These are phyloP conservation scores for Aspergillus sp. DNA, from an alignment of 2,329 filamentous ascomycete species.

Conservation along the genomic window DNA sequence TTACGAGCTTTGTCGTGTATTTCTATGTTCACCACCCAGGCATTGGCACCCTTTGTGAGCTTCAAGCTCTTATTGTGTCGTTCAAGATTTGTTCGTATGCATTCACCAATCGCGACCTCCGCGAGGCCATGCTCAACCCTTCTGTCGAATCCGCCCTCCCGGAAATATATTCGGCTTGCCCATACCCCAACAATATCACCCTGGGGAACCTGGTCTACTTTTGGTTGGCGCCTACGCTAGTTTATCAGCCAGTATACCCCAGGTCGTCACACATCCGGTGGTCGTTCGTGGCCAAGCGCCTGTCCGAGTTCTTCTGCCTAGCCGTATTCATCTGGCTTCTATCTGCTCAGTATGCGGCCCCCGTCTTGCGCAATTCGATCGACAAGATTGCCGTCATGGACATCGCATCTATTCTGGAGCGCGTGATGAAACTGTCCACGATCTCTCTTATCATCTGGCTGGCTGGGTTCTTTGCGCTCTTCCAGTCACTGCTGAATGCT, in stretches of 20 bases:
- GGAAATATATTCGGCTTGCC: constrained; percentile 76
- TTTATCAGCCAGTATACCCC: constrained; percentile 96
- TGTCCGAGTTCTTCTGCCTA: constrained; percentile 74
- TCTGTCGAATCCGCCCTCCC: constrained; percentile 69
- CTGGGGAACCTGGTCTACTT: constrained; percentile 88
- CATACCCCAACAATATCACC: constrained; percentile 90
- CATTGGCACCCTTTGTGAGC: constrained; percentile 85
- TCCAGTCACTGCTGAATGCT: constrained; percentile 89
- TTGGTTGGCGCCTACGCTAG: constrained; percentile 94
- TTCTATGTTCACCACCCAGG: constrained; percentile 88
- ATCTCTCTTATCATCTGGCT: constrained; percentile 97
- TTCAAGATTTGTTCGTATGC: constrained; percentile 95
- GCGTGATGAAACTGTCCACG: constrained; percentile 90
- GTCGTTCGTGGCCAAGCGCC: constrained; percentile 81
- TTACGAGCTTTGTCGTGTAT: constrained; percentile 86
- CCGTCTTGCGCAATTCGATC: constrained; percentile 84
- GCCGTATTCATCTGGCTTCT: constrained; percentile 93
- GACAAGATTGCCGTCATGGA: constrained; percentile 82
- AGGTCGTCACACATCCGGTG: constrained; percentile 79
- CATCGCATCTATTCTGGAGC: constrained; percentile 78
- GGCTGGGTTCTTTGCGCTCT: constrained; percentile 93
- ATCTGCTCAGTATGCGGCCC: constrained; percentile 90
- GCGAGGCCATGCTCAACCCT: constrained; percentile 84
- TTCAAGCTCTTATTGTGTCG: constrained; percentile 94
- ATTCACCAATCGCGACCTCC: constrained; percentile 92